A percentile compares a stretch with the other conserved stretches of the same genome.
phyloP scores from a whole-genome alignment of 2,329 filamentous ascomycete species.

The Botryotinia calthae region DNA sequence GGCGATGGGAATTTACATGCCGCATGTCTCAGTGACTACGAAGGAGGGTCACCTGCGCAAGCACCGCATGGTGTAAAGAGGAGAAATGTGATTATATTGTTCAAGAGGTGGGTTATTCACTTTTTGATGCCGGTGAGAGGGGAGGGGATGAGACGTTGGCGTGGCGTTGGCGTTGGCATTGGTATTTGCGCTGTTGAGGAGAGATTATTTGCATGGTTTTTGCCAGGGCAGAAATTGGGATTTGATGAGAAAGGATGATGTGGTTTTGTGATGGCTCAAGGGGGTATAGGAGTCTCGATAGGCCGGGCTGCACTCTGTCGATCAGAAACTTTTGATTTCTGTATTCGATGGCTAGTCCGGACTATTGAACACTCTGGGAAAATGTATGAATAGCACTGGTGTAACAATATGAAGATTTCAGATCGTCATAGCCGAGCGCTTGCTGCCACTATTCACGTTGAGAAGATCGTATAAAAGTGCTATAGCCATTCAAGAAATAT shows the following conservation, averaged over 20 bases:
- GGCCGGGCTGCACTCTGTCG: neutral
- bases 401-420: neutral
- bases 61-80: neutral
- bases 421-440: neutral
- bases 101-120: neutral
- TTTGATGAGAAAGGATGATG: neutral
- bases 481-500: neutral
- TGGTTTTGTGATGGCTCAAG: neutral
- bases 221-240: neutral
- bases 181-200: neutral
- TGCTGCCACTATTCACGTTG: neutral
- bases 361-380: too few species aligned
- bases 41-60: neutral
- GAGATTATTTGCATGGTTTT: neutral
- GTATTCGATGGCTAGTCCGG: neutral
- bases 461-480: neutral
- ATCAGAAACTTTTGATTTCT: neutral
- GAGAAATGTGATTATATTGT: neutral
- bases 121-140: neutral
- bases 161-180: too few species aligned
- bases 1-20: neutral
- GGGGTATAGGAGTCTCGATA: neutral
- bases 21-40: neutral
- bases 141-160: neutral
- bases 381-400: neutral